A percentile compares a stretch with the other conserved stretches of the same genome.
Evolutionary conservation across 2,329 filamentous ascomycete genomes (phyloP).

Genomic region (Penicillium sp.): DNA sequence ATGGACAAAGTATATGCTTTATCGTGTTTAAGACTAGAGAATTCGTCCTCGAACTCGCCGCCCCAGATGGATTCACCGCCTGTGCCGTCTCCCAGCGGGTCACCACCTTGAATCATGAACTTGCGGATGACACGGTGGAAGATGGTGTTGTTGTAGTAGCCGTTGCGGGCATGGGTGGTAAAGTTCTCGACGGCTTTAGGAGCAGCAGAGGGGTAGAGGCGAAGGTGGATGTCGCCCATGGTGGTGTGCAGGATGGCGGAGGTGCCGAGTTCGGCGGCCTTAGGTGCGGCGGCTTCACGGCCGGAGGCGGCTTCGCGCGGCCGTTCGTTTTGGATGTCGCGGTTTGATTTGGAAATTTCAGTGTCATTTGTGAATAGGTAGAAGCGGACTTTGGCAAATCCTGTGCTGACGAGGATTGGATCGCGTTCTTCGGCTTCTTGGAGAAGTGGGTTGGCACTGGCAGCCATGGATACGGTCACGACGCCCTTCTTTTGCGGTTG

Average conservation of each 20-base stretch:
- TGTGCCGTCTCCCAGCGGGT: conserved; percentile 79
- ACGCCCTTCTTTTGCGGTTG: conserved; percentile 88
- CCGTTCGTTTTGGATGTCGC: conserved; percentile 96
- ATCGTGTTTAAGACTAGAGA: conserved; percentile 81
- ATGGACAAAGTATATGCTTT: conserved; percentile 94
- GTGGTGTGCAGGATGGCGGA: conserved; percentile 83
- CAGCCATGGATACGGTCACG: conserved; percentile 93
- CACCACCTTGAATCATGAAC: conserved; percentile 90
- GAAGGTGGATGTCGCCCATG: conserved; percentile 85
- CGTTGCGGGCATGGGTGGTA: conserved; percentile 75
- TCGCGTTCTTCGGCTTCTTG: conserved; percentile 86
- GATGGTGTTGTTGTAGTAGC: conserved; percentile 95
- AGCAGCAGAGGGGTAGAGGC: conserved; percentile 83
- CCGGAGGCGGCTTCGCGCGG: conserved; percentile 65
- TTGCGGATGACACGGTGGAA: conserved; percentile 96
- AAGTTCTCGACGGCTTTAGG: conserved; percentile 97
- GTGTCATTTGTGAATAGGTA: conserved; percentile 96
- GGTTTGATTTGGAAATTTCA: conserved; percentile 69
- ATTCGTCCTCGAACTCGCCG: conserved; percentile 83
- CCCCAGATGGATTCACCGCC: conserved; percentile 90
- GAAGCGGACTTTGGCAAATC: conserved; percentile 78
- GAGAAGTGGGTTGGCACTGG: conserved; percentile 82
- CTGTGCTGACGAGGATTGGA: conserved; percentile 77
- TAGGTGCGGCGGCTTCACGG: conserved; percentile 49
- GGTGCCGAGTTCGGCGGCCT: conserved; percentile 63